Evolutionary conservation across 352 stramenopile species (phyloP), one percentile per base, ranked within the genome.

Genomic region (Globisporangium solare): DNA sequence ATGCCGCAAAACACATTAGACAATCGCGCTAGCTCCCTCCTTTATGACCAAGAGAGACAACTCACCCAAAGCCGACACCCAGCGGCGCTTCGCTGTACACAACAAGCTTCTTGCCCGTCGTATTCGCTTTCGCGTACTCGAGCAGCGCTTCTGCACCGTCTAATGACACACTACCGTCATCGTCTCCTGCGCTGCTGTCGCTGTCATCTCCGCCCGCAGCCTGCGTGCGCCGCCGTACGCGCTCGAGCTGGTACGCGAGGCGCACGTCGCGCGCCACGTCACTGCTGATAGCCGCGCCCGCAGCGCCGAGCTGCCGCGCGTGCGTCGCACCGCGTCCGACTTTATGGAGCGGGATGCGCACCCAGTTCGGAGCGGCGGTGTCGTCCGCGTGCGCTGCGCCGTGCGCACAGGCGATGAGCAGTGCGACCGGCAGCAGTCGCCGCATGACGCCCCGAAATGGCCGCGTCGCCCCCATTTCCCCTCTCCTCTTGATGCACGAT

Each of bases 61-160:
- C 8, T 51, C 56, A 90, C 78, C 80, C 84, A 31, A 75, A 82
- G 42, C 84, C 84, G 0, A 92, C 78, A 39, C 79, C 74, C 12
- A 94, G 57, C 32, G 79, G 75, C 18, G 83, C 63, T 66, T 91
- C 72, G 57, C 74, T 88, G 39, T 77, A 71, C 20, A 74, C 73
- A 2, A 93, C 51, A 14, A 65, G 15, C 47, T 37, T 61, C 14
- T 27, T 18, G 21, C 2, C 22, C 2, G 31, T 51, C 43, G 53
- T 31, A 31, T 43, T 59, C 21, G 20, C 7, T 10, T 12, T 37
- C 3, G 43, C 37, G 27, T 35, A 35, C 27, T 35, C 27, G 3
- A 35, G 27, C 5, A 35, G 27, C 5, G 27, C 6, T 35, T 35
- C 27, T 35, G 27, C 27, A 6, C 27, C 27, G 10, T 35, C 27